Conservation (phyloP, 192 early-diverging fungal genomes). For the Coemansia sp. region DNA sequence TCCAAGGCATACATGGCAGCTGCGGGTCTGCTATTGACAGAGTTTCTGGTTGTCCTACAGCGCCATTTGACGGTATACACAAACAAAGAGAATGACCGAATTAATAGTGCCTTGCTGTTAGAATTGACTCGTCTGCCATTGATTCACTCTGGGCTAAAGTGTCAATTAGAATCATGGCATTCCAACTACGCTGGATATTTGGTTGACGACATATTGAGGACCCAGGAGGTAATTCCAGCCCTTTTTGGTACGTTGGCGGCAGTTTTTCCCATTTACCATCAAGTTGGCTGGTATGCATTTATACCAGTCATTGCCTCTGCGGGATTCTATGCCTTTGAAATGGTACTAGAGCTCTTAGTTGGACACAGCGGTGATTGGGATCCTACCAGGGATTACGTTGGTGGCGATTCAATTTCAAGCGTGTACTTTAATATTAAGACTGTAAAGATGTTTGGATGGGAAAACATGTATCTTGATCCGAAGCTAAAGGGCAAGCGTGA, state of each 20-base stretch:
- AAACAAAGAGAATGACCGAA: neutral
- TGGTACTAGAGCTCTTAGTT: neutral
- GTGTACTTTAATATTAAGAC: conserved; percentile 1
- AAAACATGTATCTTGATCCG: neutral
- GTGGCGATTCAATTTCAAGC: neutral
- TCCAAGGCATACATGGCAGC: conserved; percentile 7
- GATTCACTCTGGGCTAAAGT: neutral
- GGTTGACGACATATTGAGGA: neutral
- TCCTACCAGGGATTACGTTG: neutral
- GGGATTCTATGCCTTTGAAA: neutral
- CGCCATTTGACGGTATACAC: neutral
- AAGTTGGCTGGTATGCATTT: neutral
- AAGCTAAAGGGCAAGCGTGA: neutral
- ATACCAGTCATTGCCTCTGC: neutral
- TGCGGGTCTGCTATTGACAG: neutral
- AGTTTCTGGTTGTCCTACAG: neutral
- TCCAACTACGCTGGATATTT: neutral
- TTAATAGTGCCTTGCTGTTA: neutral
- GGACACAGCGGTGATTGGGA: neutral
- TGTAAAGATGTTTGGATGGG: conserved; percentile 16
- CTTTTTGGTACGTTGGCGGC: neutral
- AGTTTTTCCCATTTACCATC: neutral
- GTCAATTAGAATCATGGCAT: neutral
- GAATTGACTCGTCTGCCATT: neutral
- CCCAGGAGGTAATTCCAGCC: neutral